These are phyloP conservation scores for Boletus barrowsii DNA, from an alignment of 768 basidiomycete genomes.

Conservation along the genomic window DNA sequence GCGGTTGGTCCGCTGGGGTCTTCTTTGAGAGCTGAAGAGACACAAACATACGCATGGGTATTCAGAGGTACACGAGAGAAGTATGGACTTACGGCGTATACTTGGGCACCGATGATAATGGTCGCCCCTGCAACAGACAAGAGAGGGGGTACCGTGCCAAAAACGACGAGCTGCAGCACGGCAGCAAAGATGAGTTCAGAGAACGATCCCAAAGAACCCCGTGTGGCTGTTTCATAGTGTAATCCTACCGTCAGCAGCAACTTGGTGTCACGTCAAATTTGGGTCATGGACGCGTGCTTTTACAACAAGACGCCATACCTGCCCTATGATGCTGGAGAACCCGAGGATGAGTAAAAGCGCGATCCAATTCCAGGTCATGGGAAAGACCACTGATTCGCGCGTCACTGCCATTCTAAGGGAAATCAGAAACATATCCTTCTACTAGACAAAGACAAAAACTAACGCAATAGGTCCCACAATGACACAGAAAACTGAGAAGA, in stretches of 20 bases:
- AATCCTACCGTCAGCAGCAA: conserved; percentile 59
- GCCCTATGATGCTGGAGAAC: conserved; percentile 12
- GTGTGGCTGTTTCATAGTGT: conserved; percentile 61
- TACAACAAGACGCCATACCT: conserved; percentile 8
- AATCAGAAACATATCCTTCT: background rate
- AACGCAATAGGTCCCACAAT: conserved; percentile 13
- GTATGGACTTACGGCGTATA: background rate
- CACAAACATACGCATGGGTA: background rate
- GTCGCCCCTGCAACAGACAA: conserved; percentile 60
- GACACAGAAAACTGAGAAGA: conserved; percentile 60
- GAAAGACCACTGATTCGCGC: conserved; percentile 11
- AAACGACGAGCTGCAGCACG: conserved; percentile 62
- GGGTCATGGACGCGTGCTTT: no score
- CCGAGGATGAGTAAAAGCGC: conserved; percentile 14
- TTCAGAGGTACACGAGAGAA: background rate
- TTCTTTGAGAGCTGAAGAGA: conserved; percentile 1
- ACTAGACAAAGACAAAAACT: background rate
- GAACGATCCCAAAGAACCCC: conserved; percentile 63
- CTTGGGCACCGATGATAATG: conserved; percentile 49
- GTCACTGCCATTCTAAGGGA: conserved; percentile 10
- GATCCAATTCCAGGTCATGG: conserved; percentile 18
- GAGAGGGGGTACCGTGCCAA: conserved; percentile 54
- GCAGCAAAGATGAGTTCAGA: conserved; percentile 65
- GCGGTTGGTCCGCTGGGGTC: background rate
- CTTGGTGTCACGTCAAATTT: conserved; percentile 23